These are phyloP conservation scores for Ganoderma lucidum DNA, from an alignment of 1,284 basidiomycete species.

Conservation along the genomic window DNA sequence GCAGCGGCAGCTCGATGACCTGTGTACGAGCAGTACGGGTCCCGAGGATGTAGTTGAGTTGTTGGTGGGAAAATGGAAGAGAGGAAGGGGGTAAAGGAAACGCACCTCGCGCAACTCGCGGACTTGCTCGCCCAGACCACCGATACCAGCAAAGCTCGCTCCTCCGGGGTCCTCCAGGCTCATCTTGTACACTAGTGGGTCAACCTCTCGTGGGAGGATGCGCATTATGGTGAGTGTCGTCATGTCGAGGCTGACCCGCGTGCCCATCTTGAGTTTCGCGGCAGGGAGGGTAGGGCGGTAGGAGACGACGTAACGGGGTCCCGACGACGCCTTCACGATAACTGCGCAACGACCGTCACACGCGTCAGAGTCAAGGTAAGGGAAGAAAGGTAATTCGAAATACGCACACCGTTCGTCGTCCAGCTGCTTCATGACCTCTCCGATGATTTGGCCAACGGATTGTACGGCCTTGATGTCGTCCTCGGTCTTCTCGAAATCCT, in stretches of 20 bases:
- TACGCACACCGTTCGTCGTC: conserved; percentile 96
- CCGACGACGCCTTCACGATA: conserved; percentile 99
- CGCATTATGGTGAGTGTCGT: conserved; percentile 99
- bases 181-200: conserved; percentile 99
- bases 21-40: conserved; percentile 37
- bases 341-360: conserved; percentile 55
- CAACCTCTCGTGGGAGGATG: conserved; percentile 96
- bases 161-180: conserved; percentile 97
- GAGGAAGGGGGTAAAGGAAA: conserved; percentile 1
- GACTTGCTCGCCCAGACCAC: conserved; percentile 96
- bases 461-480: conserved; percentile 99
- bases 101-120: conserved; percentile 91
- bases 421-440: conserved; percentile 98
- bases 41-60: not conserved
- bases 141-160: conserved; percentile 96
- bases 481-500: conserved; percentile 95
- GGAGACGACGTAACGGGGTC: conserved; percentile 99
- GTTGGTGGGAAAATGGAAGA: not conserved
- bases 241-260: conserved; percentile 98
- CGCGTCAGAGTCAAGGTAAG: too few species aligned
- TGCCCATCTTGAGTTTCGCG: conserved; percentile 92
- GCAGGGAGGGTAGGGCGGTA: conserved; percentile 94
- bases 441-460: conserved; percentile 99
- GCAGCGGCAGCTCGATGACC: conserved; percentile 96
- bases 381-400: not conserved